Evolutionary conservation across 140 eudicot genomes (phyloP).

Genomic region (Flaveria floridana): DNA sequence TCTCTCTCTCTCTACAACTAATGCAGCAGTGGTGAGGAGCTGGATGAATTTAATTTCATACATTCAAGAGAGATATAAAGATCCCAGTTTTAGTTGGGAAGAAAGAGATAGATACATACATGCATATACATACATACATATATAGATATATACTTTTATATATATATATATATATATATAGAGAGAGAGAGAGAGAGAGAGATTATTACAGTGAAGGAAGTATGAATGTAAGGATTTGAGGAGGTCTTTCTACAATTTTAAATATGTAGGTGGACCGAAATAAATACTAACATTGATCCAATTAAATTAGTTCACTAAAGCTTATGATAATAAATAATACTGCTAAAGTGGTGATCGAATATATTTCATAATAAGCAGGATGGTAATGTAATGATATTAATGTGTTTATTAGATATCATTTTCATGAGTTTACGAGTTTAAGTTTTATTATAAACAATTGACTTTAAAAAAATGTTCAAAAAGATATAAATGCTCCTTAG

Average conservation of each 20-base stretch:
- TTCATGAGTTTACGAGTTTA: too few species aligned
- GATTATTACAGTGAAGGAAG: background rate
- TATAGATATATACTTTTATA: background rate
- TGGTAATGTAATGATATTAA: too few species aligned
- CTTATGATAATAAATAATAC: background rate
- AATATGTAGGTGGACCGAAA: constrained; percentile 5
- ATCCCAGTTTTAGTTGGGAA: constrained; percentile 50
- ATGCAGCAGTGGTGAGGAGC: constrained; percentile 60
- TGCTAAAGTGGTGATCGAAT: too few species aligned
- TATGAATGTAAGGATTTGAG: constrained; percentile 3
- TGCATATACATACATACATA: background rate
- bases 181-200: too few species aligned
- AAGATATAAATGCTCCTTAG: too few species aligned
- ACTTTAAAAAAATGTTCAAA: too few species aligned
- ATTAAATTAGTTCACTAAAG: constrained; percentile 4
- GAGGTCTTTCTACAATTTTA: constrained; percentile 19
- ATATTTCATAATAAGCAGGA: too few species aligned
- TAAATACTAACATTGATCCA: background rate
- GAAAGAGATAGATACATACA: constrained; percentile 23
- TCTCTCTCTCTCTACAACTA: constrained; percentile 46
- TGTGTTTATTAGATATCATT: too few species aligned
- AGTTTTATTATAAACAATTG: too few species aligned
- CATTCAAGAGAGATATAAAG: constrained; percentile 59
- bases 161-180: background rate
- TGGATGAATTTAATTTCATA: constrained; percentile 48